Base-by-base conservation (phyloP, 345 rosid species). In the Reutealis trisperma region DNA sequence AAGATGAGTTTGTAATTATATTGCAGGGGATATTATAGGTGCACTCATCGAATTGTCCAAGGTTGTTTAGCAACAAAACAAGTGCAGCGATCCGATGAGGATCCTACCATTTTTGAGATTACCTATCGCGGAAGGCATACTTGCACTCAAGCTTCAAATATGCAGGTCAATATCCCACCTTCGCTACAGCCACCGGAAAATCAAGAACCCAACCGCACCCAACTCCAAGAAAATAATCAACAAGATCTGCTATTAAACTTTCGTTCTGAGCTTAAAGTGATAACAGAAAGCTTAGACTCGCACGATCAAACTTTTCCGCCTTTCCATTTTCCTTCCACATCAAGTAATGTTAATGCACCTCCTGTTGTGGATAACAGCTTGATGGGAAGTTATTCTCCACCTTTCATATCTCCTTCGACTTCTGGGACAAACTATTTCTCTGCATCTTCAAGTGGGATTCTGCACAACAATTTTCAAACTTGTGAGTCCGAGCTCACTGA, bases 21-120 rank as follows among this genome's bases (percentile, higher is more conserved):
- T 37, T 42, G 51, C 97, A 95, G 98, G 83, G 93, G 98, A 75
- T 95, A 92, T 76, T 95, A 95, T 79, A 90, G 98, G 81, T 95
- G 99, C 84, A 90, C 93, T 12, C 87, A 83, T 69, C 83, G 93
- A 8, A 87, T 85, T 61, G 85, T 85, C 0, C 87, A 85, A 75
- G 80, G 87, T 34, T 95, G 98, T 70, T 89, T 85, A 85, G 97
- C 99, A 1, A 89, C 96, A 62, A 95, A 92, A 82, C 98, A 95
- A 74, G 92, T 92, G 60, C 99, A 95, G 76, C 83, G 92, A 83
- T 90, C 96, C 37, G 96, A 93, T 73, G 85, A 88, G 52, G 99
- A 95, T 75, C 93, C 92, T 4, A 77, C 92, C 52, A 75, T 93
- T 37, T 93, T 95, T 45, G 90, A 93, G 8, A 74, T 95, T 68